Evolutionary conservation across 2,329 filamentous ascomycete genomes (phyloP), one percentile per base, ranked within the genome.

Genomic region (Scorias spongiosa): DNA sequence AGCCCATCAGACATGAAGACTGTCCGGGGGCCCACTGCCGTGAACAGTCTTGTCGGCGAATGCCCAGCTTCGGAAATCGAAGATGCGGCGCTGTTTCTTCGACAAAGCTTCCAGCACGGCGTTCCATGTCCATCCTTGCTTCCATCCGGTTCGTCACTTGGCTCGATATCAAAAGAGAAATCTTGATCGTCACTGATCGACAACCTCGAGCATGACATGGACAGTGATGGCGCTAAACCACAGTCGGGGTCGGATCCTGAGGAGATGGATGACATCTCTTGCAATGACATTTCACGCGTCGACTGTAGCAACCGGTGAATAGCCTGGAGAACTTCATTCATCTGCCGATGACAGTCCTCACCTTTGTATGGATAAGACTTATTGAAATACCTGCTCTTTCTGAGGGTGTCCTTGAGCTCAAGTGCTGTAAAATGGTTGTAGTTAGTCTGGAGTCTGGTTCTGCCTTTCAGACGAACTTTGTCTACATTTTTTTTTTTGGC

Each of bases 41-140:
- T 36, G 15, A 12, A 36, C 15, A 36, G 11, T 15, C 32, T 36
- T 9, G 32, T 12, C 32, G 11, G 5, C 12, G 15, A 38, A 8
- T 10, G 11, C 12, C 29, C 17, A 28, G 12, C 40, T 15, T 43
- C 44, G 40, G 37, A 40, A 39, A 41, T 45, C 42, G 44, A 45
- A 42, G 44, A 38, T 41, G 44, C 40, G 40, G 41, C 40, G 26
- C 39, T 40, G 36, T 34, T 28, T 37, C 29, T 40, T 20, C 15
- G 15, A 29, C 10, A 11, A 28, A 39, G 44, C 28, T 29, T 41
- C 30, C 39, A 34, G 32, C 11, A 36, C 9, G 32, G 15, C 32
- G 32, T 12, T 36, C 3, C 32, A 15, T 36, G 15, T 15, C 11
- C 32, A 4, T 15, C 15, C 12, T 36, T 15, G 11, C 15, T 4